phyloP scores from a whole-genome alignment of 140 eudicot species.

The Eryngium alpinum region DNA sequence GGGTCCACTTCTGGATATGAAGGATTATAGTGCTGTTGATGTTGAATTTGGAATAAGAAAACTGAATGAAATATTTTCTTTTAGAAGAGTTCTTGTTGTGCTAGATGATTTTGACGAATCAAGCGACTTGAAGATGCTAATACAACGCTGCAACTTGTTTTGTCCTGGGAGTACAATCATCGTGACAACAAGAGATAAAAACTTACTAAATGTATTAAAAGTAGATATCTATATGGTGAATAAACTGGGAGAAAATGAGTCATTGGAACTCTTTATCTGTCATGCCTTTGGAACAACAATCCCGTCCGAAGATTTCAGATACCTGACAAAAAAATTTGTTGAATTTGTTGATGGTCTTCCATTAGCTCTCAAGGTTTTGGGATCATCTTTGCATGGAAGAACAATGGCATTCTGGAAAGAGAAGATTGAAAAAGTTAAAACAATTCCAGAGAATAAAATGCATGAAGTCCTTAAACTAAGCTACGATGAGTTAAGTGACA shows the following conservation, averaged over 20 bases:
- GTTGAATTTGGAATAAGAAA: too few species aligned
- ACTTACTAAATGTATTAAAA: background rate
- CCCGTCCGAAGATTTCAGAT: background rate
- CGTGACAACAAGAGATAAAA: constrained; percentile 20
- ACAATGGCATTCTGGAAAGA: constrained; percentile 5
- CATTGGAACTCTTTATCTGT: constrained; percentile 11
- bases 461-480: constrained; percentile 17
- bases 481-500: constrained; percentile 5
- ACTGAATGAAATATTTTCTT: too few species aligned
- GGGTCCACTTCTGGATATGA: too few species aligned
- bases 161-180: constrained; percentile 26
- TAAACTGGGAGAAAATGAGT: background rate
- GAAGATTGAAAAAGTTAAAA: background rate
- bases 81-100: too few species aligned
- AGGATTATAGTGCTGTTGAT: too few species aligned
- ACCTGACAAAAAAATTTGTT: background rate
- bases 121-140: too few species aligned
- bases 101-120: too few species aligned
- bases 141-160: background rate
- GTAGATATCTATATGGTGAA: background rate
- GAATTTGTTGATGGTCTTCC: constrained; percentile 32
- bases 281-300: constrained; percentile 12
- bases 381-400: constrained; percentile 20
- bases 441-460: constrained; percentile 2
- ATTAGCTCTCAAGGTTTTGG: constrained; percentile 30